phyloP scores from a whole-genome alignment of 2,329 filamentous ascomycete species.

The Cladophialophora exuberans region DNA sequence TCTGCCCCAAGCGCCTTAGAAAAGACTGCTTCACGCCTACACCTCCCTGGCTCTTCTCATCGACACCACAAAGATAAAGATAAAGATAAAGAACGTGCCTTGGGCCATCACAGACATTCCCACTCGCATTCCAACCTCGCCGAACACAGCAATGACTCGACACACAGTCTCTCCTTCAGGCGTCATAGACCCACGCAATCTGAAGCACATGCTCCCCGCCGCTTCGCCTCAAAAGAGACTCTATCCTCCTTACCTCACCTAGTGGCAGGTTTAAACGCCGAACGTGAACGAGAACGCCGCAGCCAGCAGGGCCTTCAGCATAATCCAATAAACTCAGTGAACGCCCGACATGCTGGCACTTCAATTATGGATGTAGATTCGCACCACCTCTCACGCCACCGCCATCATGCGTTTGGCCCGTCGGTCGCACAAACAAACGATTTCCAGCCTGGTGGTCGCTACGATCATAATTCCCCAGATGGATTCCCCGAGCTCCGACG shows the following conservation, averaged over 20 bases:
- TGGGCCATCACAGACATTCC: conserved; percentile 11
- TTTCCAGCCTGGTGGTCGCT: conserved; percentile 19
- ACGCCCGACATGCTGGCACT: not conserved
- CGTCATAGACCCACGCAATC: conserved; percentile 24
- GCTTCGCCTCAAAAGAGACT: conserved; percentile 15
- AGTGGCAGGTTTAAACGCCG: conserved; percentile 26
- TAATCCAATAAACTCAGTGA: not conserved
- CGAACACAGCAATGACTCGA: conserved; percentile 5
- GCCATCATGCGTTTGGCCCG: conserved; percentile 19
- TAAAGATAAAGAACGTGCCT: conserved; percentile 8
- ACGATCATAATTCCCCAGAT: conserved; percentile 6
- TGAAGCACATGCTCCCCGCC: conserved; percentile 19
- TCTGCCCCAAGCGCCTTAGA: conserved; percentile 14
- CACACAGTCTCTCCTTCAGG: conserved; percentile 9
- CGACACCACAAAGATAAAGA: conserved; percentile 24
- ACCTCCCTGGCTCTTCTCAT: conserved; percentile 25
- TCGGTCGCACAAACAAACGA: conserved; percentile 9
- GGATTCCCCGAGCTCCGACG: conserved; percentile 12
- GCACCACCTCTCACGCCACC: conserved; percentile 1
- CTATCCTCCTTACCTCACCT: conserved; percentile 23
- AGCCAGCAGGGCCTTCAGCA: not conserved
- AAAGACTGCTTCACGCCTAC: conserved; percentile 23
- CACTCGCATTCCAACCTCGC: conserved; percentile 16
- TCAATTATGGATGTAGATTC: too few species aligned
- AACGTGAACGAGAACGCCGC: conserved; percentile 24